phyloP scores from a whole-genome alignment of 768 basidiomycete genomes.

The Cantharellus cinnabarinus region DNA sequence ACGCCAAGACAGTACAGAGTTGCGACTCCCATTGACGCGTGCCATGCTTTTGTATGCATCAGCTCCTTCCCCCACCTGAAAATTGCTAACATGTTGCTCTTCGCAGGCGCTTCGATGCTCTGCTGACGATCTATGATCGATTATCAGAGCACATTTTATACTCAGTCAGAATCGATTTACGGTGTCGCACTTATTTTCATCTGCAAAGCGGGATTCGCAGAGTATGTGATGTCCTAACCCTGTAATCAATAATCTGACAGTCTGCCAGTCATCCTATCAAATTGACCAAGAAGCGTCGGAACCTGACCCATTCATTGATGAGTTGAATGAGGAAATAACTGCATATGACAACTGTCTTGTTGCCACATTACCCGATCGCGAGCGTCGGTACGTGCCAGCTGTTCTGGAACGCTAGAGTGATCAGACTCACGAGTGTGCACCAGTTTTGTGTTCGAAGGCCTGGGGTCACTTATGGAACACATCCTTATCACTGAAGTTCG shows the following conservation, averaged over 20 bases:
- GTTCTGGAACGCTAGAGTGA: not conserved
- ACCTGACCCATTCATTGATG: constrained; percentile 74
- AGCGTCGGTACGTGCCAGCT: constrained; percentile 36
- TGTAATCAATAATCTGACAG: not conserved
- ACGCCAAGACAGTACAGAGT: not conserved
- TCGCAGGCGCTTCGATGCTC: constrained; percentile 69
- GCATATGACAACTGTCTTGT: constrained; percentile 53
- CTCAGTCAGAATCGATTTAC: constrained; percentile 71
- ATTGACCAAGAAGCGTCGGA: constrained; percentile 71
- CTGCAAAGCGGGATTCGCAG: constrained; percentile 60
- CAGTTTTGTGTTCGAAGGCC: constrained; percentile 68
- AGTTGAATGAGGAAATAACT: constrained; percentile 64
- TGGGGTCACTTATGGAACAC: constrained; percentile 70
- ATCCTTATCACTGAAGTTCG: constrained; percentile 58
- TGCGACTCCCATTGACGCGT: constrained; percentile 56
- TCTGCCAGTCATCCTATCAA: constrained; percentile 56
- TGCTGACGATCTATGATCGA: constrained; percentile 79
- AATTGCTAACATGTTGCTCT: not conserved
- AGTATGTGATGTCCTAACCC: constrained; percentile 22
- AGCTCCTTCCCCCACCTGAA: not conserved
- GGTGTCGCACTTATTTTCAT: constrained; percentile 67
- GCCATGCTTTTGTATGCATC: constrained; percentile 71
- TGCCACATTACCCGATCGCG: constrained; percentile 36
- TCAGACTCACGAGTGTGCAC: not conserved
- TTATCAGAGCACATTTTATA: constrained; percentile 71